Evolutionary conservation across 2,329 filamentous ascomycete genomes (phyloP).

Genomic region (Cladobotryum protrusum): DNA sequence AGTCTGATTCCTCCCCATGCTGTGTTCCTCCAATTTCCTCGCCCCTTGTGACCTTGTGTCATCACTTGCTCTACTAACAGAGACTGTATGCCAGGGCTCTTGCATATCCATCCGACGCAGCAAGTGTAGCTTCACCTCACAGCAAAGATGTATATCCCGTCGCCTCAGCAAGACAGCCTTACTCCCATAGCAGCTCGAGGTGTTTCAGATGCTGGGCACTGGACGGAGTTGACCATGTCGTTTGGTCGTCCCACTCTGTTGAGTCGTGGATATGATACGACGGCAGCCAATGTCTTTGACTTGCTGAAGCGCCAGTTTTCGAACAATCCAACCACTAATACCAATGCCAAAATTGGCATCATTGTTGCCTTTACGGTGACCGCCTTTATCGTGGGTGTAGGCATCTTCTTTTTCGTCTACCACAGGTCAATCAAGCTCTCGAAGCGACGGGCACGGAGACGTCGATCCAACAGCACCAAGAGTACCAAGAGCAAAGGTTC

Average conservation of each 20-base stretch:
- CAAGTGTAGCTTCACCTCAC: background rate
- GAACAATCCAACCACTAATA: conserved; percentile 22
- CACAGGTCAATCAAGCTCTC: conserved; percentile 31
- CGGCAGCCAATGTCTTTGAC: background rate
- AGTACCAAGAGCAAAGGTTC: conserved; percentile 30
- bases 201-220: background rate
- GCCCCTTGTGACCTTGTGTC: background rate
- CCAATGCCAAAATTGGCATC: conserved; percentile 37
- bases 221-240: background rate
- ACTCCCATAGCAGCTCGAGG: background rate
- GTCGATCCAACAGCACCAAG: conserved; percentile 22
- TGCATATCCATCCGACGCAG: background rate
- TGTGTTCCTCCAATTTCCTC: background rate
- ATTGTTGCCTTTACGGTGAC: conserved; percentile 36
- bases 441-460: conserved; percentile 17
- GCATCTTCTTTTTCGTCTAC: conserved; percentile 36
- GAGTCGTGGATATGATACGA: background rate
- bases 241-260: background rate
- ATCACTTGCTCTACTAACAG: background rate
- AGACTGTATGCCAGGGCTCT: background rate
- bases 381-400: conserved; percentile 31
- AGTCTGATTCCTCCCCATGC: background rate
- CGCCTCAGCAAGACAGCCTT: conserved; percentile 3
- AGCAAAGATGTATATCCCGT: conserved; percentile 28
- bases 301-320: conserved; percentile 22